These are phyloP conservation scores for Amborella trichopoda DNA, from an alignment of 164 flowering plant genomes.

Conservation along the genomic window DNA sequence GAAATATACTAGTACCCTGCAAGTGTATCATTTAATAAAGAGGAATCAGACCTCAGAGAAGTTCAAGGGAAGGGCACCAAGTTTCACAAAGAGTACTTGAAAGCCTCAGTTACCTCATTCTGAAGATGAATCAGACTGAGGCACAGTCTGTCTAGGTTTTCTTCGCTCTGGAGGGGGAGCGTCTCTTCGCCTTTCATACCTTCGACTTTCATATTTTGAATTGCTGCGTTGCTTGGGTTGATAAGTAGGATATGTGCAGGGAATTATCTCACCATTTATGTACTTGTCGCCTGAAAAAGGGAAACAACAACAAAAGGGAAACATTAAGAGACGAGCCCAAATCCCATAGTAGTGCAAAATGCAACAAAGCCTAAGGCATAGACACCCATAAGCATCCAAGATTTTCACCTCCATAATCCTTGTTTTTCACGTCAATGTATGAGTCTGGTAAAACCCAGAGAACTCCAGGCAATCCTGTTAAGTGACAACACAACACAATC, in stretches of 20 bases:
- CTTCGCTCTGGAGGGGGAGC: slow-evolving; percentile 55
- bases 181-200: slow-evolving; percentile 68
- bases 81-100: no score
- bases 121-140: slow-evolving; percentile 31
- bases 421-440: slow-evolving; percentile 89
- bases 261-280: slow-evolving; percentile 92
- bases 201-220: slow-evolving; percentile 59
- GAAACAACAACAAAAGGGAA: background rate
- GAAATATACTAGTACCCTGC: no score
- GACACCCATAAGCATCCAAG: no score
- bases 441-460: slow-evolving; percentile 98
- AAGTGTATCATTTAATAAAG: no score
- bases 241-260: slow-evolving; percentile 85
- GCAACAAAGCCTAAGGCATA: no score
- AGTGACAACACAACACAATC: slow-evolving; percentile 1
- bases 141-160: slow-evolving; percentile 34
- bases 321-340: no score
- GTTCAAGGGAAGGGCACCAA: no score
- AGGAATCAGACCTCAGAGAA: no score
- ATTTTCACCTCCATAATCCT: slow-evolving; percentile 98
- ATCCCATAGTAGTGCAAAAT: no score
- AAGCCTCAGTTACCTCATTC: slow-evolving; percentile 20
- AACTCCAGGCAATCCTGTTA: slow-evolving; percentile 88
- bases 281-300: slow-evolving; percentile 68
- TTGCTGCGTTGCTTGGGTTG: slow-evolving; percentile 66